A percentile compares a stretch with the other conserved stretches of the same genome.
phyloP scores from a whole-genome alignment of 306 rosid species.

The Gillenia trifoliata region DNA sequence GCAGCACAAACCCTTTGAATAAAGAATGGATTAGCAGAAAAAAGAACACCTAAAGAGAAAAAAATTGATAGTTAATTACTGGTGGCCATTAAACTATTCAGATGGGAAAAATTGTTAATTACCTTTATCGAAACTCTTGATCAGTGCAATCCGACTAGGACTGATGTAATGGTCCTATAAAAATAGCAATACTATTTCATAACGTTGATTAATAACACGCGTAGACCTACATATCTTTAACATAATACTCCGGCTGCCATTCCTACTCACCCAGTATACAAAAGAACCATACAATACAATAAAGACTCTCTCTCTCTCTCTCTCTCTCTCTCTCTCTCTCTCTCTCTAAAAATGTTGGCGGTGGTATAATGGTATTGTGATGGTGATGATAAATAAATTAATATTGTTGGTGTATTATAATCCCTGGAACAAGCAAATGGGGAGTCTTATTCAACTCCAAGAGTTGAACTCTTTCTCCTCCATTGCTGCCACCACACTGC shows the following conservation, averaged over 20 bases:
- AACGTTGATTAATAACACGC: no score
- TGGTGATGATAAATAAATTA: no score
- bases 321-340: no score
- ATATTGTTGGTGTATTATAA: no score
- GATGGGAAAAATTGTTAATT: background rate
- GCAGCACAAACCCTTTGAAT: no score
- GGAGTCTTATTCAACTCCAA: no score
- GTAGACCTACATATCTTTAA: background rate
- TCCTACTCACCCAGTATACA: background rate
- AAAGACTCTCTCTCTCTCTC: no score
- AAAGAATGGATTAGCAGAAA: constrained; percentile 9
- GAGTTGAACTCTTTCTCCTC: no score
- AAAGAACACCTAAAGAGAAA: constrained; percentile 8
- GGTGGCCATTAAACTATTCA: constrained; percentile 9
- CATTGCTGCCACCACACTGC: no score
- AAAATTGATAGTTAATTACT: constrained; percentile 8
- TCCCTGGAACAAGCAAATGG: no score
- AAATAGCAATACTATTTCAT: background rate
- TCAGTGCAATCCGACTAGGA: constrained; percentile 21
- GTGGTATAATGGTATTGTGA: no score
- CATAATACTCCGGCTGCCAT: constrained; percentile 2
- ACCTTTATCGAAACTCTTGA: constrained; percentile 15
- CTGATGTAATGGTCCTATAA: constrained; percentile 8
- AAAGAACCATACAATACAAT: background rate
- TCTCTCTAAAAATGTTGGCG: no score